Conservation (phyloP, 305 asterid genomes). For the Solanum hybrid region DNA sequence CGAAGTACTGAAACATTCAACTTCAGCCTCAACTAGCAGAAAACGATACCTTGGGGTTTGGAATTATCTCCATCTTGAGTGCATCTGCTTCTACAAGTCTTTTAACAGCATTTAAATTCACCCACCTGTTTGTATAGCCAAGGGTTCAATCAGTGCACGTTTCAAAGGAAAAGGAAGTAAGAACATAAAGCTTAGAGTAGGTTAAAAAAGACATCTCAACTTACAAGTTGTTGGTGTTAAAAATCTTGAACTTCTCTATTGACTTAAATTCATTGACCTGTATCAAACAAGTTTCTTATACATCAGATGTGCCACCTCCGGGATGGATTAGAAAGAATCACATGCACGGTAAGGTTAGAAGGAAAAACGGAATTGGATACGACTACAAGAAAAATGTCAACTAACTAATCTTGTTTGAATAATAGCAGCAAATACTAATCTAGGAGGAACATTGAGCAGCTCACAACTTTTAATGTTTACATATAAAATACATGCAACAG, state of each 20-base stretch:
- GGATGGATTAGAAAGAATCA: background rate
- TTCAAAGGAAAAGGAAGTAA: background rate
- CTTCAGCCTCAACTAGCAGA: slow-evolving; percentile 1
- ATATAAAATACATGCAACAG: background rate
- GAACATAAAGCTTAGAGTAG: background rate
- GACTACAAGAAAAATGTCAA: background rate
- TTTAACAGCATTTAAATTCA: slow-evolving; percentile 57
- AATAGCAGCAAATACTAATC: background rate
- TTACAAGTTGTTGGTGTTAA: slow-evolving; percentile 86
- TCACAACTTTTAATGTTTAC: background rate
- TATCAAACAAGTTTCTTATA: slow-evolving; percentile 9
- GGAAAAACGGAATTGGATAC: background rate
- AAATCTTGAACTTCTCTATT: slow-evolving; percentile 79
- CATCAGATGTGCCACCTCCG: background rate
- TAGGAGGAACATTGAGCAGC: background rate
- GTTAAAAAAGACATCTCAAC: slow-evolving; percentile 3
- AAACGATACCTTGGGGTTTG: slow-evolving; percentile 63
- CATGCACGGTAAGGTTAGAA: background rate
- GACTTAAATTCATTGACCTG: slow-evolving; percentile 75
- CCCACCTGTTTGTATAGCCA: slow-evolving; percentile 47
- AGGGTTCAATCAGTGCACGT: background rate
- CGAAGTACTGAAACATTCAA: background rate
- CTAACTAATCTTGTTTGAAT: background rate
- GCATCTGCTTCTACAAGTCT: slow-evolving; percentile 62
- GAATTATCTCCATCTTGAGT: slow-evolving; percentile 79